Conservation (phyloP, 108 stramenopile genomes). For the Asterionellopsis glacialis region DNA sequence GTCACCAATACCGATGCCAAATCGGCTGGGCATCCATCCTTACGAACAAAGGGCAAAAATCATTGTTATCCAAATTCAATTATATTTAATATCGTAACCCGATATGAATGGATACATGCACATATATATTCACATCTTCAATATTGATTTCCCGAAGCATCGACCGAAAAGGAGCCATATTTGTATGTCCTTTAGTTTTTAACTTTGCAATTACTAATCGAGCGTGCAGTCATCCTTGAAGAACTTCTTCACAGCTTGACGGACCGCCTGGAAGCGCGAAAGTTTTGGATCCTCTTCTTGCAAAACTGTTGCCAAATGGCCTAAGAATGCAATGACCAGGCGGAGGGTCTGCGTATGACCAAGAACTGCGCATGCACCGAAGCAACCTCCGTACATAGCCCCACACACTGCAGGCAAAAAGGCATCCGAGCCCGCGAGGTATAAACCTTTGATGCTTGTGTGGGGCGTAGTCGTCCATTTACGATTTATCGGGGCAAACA, state of each 20-base stretch:
- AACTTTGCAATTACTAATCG: no score
- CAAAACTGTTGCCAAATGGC: constrained; percentile 13
- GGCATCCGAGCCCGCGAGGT: constrained; percentile 42
- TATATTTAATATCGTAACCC: no score
- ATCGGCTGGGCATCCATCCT: no score
- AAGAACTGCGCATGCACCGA: constrained; percentile 33
- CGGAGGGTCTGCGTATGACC: constrained; percentile 13
- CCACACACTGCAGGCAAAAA: constrained; percentile 50
- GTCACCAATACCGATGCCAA: no score
- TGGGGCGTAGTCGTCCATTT: constrained; percentile 51
- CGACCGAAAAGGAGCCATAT: no score
- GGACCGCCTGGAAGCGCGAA: constrained; percentile 5
- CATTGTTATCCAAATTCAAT: no score
- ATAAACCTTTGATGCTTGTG: constrained; percentile 36
- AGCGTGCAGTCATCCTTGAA: not conserved
- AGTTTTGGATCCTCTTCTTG: constrained; percentile 23
- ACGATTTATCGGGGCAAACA: constrained; percentile 39
- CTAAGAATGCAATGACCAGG: constrained; percentile 10
- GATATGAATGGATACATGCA: no score
- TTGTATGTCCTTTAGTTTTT: no score
- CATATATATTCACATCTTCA: no score
- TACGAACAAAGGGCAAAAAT: no score
- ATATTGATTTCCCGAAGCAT: no score
- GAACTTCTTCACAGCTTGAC: constrained; percentile 17
- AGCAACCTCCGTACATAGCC: constrained; percentile 49